phyloP scores from a whole-genome alignment of 768 basidiomycete genomes.

The Lentinula raphanica region DNA sequence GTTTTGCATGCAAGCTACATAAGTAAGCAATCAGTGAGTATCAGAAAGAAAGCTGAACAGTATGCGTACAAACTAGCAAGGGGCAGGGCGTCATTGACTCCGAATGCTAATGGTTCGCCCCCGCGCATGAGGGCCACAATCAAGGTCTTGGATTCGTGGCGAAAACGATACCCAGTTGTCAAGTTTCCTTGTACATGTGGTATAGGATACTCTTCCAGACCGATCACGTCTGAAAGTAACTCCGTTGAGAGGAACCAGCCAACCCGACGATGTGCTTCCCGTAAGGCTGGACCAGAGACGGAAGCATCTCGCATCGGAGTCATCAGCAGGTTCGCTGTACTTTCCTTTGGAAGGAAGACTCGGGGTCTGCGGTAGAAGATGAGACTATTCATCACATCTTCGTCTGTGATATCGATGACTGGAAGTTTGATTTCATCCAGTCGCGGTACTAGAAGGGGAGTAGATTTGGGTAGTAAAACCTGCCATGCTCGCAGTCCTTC shows the following conservation, averaged over 20 bases:
- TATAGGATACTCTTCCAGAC: conserved; percentile 18
- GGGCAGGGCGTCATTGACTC: conserved; percentile 14
- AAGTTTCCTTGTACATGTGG: conserved; percentile 19
- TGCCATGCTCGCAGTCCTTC: conserved; percentile 15
- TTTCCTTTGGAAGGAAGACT: conserved; percentile 12
- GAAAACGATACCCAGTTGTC: conserved; percentile 18
- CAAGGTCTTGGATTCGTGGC: conserved; percentile 14
- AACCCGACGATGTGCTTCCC: conserved; percentile 11
- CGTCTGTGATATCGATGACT: conserved; percentile 9
- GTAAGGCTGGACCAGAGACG: conserved; percentile 15
- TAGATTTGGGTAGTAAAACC: conserved; percentile 14
- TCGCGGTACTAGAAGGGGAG: conserved; percentile 7
- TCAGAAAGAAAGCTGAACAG: neutral
- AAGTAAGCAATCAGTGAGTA: conserved; percentile 2
- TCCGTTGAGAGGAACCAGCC: conserved; percentile 15
- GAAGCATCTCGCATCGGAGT: conserved; percentile 19
- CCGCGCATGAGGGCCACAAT: conserved; percentile 22
- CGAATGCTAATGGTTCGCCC: conserved; percentile 19
- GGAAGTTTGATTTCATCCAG: conserved; percentile 16
- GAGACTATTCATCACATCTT: conserved; percentile 9
- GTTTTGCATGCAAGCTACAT: conserved; percentile 17
- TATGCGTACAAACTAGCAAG: conserved; percentile 17
- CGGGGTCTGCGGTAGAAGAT: conserved; percentile 1
- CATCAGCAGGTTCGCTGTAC: conserved; percentile 19
- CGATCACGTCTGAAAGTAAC: conserved; percentile 16